Conservation (phyloP, 306 rosid species). For the Dryas alaskensis region DNA sequence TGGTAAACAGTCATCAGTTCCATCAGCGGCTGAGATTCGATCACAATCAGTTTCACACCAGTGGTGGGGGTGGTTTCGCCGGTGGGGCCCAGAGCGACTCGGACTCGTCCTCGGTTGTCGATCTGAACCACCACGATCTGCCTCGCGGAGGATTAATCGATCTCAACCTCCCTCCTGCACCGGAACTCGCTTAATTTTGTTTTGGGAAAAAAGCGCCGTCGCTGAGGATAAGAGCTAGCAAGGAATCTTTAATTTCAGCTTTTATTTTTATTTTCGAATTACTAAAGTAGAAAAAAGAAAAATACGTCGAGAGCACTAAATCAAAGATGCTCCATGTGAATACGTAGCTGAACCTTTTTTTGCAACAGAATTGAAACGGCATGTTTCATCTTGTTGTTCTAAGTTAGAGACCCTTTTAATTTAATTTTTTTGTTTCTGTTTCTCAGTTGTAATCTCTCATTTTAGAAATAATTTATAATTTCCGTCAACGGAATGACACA, state of each 20-base stretch:
- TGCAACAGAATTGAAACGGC: slow-evolving; percentile 28
- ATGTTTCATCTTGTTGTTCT: slow-evolving; percentile 25
- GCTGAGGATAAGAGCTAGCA: slow-evolving; percentile 8
- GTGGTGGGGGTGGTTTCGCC: not conserved
- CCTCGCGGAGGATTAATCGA: slow-evolving; percentile 34
- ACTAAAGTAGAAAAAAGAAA: slow-evolving; percentile 8
- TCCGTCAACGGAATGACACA: not conserved
- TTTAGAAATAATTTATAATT: slow-evolving; percentile 10
- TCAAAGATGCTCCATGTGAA: slow-evolving; percentile 24
- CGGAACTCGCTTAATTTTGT: slow-evolving; percentile 32
- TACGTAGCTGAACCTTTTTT: slow-evolving; percentile 35
- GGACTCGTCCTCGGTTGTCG: slow-evolving; percentile 45
- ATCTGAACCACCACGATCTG: slow-evolving; percentile 27
- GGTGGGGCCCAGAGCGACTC: slow-evolving; percentile 44
- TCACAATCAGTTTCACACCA: slow-evolving; percentile 23
- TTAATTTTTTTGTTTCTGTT: not conserved
- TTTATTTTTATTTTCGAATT: not conserved
- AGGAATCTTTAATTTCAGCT: slow-evolving; percentile 9
- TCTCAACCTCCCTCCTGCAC: slow-evolving; percentile 49
- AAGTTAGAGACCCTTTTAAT: slow-evolving; percentile 18
- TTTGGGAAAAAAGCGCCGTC: not conserved
- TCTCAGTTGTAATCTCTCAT: slow-evolving; percentile 18
- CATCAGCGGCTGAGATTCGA: slow-evolving; percentile 29
- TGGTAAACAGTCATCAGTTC: slow-evolving; percentile 26
- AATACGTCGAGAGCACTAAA: slow-evolving; percentile 10